Evolutionary conservation across 805 yeast species (phyloP), one percentile per base, ranked within the genome.

Genomic region (Priceomyces castillae): DNA sequence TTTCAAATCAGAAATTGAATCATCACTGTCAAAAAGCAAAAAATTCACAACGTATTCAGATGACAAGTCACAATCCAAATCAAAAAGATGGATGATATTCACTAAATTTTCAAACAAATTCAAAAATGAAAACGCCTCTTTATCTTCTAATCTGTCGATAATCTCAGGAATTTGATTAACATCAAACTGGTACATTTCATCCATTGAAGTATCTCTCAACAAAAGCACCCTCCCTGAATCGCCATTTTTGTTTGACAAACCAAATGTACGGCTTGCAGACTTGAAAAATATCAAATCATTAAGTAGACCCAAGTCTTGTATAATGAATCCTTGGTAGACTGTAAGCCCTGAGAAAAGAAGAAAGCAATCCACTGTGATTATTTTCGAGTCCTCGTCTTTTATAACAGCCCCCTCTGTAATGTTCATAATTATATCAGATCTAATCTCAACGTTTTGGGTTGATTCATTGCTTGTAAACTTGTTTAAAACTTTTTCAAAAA

Each of bases 241-340:
- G 9, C 25, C 9, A 22, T 22, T 22, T 22, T 22, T 22, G 25
- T 22, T 6, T 22, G 9, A 9, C 6, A 9, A 18, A 12, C 22
- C 40, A 19, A 34, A 41, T 15, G 35, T 26, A 18, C 64, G 44
- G 44, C 58, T 57, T 46, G 58, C 62, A 15, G 70, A 67, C 31
- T 59, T 58, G 49, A 75, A 69, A 26, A 68, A 44, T 30, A 75
- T 54, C 36, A 73, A 51, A 5, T 58, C 56, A 6, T 58, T 50
- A 33, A 75, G 59, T 15, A 48, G 44, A 22, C 40, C 38, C n/a
- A 41, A 39, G 23, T 46, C 38, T 17, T 49, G 50, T n/a, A 66
- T 44, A 2, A 61, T 35, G 30, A 50, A 54, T 0, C 69, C 57
- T 7, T 59, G 43, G 7, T 61, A 56, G 39, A 61, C 47, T 16